These are phyloP conservation scores for Chimonanthus praecox DNA, from an alignment of 164 flowering plant genomes.

Conservation along the genomic window DNA sequence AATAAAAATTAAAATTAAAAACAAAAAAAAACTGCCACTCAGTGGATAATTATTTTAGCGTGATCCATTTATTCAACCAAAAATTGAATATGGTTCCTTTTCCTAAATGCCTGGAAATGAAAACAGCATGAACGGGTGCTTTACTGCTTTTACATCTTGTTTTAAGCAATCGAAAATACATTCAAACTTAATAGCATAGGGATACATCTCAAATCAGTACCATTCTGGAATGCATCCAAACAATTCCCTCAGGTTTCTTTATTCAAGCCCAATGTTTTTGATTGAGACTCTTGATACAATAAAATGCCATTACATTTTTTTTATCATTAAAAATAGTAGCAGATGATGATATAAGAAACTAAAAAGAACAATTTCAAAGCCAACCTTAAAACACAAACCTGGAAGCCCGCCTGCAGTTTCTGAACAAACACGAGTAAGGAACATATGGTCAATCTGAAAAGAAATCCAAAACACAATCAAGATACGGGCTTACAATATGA, in stretches of 20 bases:
- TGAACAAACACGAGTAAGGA: conserved; percentile 94
- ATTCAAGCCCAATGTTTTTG: neutral
- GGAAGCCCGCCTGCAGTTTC: conserved; percentile 99
- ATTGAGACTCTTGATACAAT: neutral
- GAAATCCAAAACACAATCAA: conserved; percentile 3
- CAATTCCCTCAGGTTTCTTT: neutral
- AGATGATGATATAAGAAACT: neutral
- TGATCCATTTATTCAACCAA: neutral
- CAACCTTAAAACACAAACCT: conserved; percentile 44
- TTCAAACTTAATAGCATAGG: neutral
- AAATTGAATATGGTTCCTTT: neutral
- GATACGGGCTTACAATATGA: conserved; percentile 1
- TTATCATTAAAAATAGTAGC: too few relatives aligned
- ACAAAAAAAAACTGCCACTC: neutral
- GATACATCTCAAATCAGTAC: neutral
- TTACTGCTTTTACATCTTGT: neutral
- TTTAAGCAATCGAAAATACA: neutral
- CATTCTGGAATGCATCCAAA: neutral
- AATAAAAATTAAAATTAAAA: neutral
- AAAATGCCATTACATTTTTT: too few relatives aligned
- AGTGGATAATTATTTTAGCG: too few relatives aligned
- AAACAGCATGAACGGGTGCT: neutral
- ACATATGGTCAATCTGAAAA: conserved; percentile 88
- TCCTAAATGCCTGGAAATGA: neutral
- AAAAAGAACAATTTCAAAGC: conserved; percentile 1